Percentiles rank a stretch among this genome's conserved stretches.
phyloP scores from a whole-genome alignment of 2,329 filamentous ascomycete genomes.

The Calonectria ilicicola region DNA sequence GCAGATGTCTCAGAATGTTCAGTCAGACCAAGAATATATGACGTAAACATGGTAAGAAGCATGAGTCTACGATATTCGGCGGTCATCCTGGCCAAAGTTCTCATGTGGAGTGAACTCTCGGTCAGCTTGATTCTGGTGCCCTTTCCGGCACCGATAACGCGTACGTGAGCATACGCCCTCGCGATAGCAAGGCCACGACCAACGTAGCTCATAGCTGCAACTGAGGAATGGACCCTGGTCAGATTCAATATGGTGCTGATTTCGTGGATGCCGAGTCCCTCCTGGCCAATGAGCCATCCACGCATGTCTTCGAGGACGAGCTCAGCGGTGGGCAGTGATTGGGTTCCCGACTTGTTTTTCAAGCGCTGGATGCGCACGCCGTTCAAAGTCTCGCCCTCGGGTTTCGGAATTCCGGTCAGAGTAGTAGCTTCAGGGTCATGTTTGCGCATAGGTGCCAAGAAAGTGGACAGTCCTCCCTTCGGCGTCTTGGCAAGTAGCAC shows the following conservation, averaged over 20 bases:
- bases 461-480: conserved; percentile 50
- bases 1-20: conserved; percentile 54
- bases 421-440: conserved; percentile 48
- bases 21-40: conserved; percentile 65
- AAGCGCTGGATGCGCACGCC: conserved; percentile 76
- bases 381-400: conserved; percentile 64
- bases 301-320: conserved; percentile 74
- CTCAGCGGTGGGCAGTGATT: conserved; percentile 78
- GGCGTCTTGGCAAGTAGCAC: conserved; percentile 72
- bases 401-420: conserved; percentile 37
- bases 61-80: conserved; percentile 68
- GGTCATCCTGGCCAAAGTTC: conserved; percentile 67
- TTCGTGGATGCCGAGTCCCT: conserved; percentile 75
- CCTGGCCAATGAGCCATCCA: conserved; percentile 73
- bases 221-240: conserved; percentile 69
- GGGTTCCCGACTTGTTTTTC: conserved; percentile 80
- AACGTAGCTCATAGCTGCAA: conserved; percentile 64
- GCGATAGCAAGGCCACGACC: conserved; percentile 69
- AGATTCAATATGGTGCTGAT: conserved; percentile 78
- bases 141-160: conserved; percentile 61
- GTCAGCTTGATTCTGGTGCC: conserved; percentile 60
- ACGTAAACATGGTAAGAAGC: conserved; percentile 66
- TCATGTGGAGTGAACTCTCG: conserved; percentile 68
- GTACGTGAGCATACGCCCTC: conserved; percentile 68
- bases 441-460: conserved; percentile 73